Evolutionary conservation across 257 asterid genomes (phyloP), one percentile per base, ranked within the genome.

Genomic region (Hygrophila difformis): DNA sequence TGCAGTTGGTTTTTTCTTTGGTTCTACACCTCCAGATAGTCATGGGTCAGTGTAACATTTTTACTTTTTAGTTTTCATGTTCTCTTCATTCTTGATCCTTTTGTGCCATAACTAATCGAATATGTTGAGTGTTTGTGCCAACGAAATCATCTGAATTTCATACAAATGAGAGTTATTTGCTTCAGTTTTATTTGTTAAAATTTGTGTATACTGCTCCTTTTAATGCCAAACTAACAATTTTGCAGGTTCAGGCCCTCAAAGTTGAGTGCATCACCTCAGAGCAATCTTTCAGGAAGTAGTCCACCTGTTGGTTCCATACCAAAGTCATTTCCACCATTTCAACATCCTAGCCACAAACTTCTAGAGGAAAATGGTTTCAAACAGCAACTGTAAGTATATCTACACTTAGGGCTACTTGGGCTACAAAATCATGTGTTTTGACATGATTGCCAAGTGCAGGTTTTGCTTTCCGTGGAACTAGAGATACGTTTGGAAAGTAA

Each of bases 341-440:
- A 77, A 64, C 98, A 89, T 61, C 93, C 91, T 39, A 75, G 94
- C 67, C 96, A 89, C 76, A 68, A 82, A 65, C 96, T 85, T 57
- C 70, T 85, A 4, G 82, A 79, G 62, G 96, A 86, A 73, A 82
- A 82, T 75, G 98, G 96, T 42, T 89, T 89, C 79, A 76, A 73
- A 57, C 98, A 85, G 54, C 98, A 82, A 67, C 51, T 67, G 98
- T 89, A 81, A 79, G 98, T 38, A 60, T 39, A 41, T 49, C 26
- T 28, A 36, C 14, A 50, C 38, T 51, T 6, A 57, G 29, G 41
- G 24, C 40, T 42, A 17, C 43, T 49, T 51, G 22, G 40, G 48
- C 54, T 37, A 45, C 36, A 48, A 26, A 38, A 18, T 49, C 35
- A 12, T 55, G 48, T 50, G 12, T 29, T 24, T 24, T 26, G 33